These are phyloP conservation scores for Penicillium silybi DNA, from an alignment of 495 filamentous ascomycete genomes.

Conservation along the genomic window DNA sequence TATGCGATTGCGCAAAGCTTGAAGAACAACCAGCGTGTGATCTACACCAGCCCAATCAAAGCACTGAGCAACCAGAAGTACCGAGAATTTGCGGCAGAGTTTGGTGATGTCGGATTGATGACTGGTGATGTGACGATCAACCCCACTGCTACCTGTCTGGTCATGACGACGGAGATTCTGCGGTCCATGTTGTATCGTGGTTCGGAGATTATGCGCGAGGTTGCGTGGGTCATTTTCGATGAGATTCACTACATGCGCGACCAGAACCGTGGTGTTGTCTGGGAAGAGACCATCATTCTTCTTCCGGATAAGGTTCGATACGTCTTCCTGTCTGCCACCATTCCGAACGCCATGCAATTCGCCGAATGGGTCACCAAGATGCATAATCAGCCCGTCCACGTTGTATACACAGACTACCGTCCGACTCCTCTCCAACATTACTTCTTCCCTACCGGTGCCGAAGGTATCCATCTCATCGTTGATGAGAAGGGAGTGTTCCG, in stretches of 20 bases:
- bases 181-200: slow-evolving; percentile 97
- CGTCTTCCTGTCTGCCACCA: slow-evolving; percentile 97
- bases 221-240: slow-evolving; percentile 95
- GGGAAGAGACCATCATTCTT: slow-evolving; percentile 98
- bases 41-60: slow-evolving; percentile 99
- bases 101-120: slow-evolving; percentile 97
- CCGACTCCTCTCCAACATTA: slow-evolving; percentile 96
- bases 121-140: slow-evolving; percentile 99
- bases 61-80: slow-evolving; percentile 98
- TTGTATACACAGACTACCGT: slow-evolving; percentile 97
- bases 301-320: slow-evolving; percentile 97
- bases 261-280: slow-evolving; percentile 76
- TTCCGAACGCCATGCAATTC: slow-evolving; percentile 98
- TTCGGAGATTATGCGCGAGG: slow-evolving; percentile 98
- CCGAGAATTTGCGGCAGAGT: slow-evolving; percentile 89
- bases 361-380: slow-evolving; percentile 98
- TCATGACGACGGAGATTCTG: slow-evolving; percentile 99
- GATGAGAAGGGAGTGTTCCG: slow-evolving; percentile 94
- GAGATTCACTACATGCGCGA: slow-evolving; percentile 99
- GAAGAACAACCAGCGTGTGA: slow-evolving; percentile 94
- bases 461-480: slow-evolving; percentile 91
- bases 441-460: slow-evolving; percentile 90
- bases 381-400: slow-evolving; percentile 93
- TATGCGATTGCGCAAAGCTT: slow-evolving; percentile 98
- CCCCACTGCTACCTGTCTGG: slow-evolving; percentile 92